phyloP scores from a whole-genome alignment of 495 filamentous ascomycete species.

The Tetracladium setigerum region DNA sequence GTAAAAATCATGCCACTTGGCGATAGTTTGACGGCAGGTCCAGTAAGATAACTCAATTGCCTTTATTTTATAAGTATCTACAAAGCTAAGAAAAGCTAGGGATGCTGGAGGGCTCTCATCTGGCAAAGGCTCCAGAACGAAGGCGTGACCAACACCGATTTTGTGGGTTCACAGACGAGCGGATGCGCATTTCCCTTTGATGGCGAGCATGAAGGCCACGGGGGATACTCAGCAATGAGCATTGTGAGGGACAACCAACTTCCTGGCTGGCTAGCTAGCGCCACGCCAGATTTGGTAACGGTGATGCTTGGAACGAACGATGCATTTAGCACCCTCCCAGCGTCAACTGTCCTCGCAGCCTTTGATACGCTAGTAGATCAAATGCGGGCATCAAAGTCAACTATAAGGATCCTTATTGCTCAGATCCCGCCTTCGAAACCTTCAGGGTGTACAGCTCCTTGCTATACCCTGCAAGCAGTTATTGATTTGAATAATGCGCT shows the following conservation, averaged over 20 bases:
- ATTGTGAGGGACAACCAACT: conserved; percentile 34
- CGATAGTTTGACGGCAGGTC: conserved; percentile 32
- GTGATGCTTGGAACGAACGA: conserved; percentile 44
- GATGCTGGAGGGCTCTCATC: conserved; percentile 34
- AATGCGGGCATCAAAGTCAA: conserved; percentile 34
- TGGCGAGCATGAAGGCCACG: conserved; percentile 39
- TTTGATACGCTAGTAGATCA: conserved; percentile 29
- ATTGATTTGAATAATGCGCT: conserved; percentile 32
- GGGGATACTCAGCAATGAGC: conserved; percentile 32
- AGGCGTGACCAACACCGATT: conserved; percentile 26
- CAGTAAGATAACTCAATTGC: too few species aligned
- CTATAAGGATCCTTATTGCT: conserved; percentile 36
- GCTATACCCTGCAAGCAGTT: conserved; percentile 27
- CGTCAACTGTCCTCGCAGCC: conserved; percentile 29
- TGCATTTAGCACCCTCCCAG: conserved; percentile 30
- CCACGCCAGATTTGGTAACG: conserved; percentile 34
- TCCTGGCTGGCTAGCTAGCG: conserved; percentile 29
- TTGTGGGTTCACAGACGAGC: conserved; percentile 29
- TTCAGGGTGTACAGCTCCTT: conserved; percentile 20
- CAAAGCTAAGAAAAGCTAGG: conserved; percentile 13
- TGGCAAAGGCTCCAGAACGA: conserved; percentile 26
- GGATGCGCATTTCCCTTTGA: conserved; percentile 36
- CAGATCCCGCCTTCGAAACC: conserved; percentile 39
- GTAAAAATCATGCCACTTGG: conserved; percentile 32
- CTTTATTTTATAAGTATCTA: neutral